phyloP scores from a whole-genome alignment of 73 alveolate species.

The Paramecium sonneborni region DNA sequence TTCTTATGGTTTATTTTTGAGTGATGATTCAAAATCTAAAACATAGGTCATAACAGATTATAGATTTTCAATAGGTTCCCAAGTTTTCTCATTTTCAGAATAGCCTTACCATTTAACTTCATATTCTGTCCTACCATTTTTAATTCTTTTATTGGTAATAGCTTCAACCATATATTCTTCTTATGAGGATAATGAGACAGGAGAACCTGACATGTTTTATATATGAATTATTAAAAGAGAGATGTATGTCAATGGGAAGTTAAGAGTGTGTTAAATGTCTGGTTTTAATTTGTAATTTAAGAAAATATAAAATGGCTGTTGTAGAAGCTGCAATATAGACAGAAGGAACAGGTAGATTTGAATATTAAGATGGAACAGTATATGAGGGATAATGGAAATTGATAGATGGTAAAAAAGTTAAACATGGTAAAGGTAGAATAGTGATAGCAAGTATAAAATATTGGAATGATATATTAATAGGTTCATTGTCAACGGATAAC shows the following conservation, averaged over 20 bases:
- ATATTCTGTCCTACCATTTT: neutral
- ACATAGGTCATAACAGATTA: neutral
- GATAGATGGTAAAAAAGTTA: constrained; percentile 77
- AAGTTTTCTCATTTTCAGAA: neutral
- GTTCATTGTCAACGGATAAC: constrained; percentile 63
- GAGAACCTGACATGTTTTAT: neutral
- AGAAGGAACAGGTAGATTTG: constrained; percentile 81
- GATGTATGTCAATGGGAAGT: neutral
- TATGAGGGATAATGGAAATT: constrained; percentile 91
- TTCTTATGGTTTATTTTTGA: neutral
- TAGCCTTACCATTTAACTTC: constrained; percentile 40
- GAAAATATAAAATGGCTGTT: neutral
- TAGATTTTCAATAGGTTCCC: constrained; percentile 41
- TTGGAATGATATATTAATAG: constrained; percentile 28
- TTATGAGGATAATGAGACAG: neutral
- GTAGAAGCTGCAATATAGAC: neutral
- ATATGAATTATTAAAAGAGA: neutral
- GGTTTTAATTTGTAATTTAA: constrained; percentile 8
- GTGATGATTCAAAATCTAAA: neutral
- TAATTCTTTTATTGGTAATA: neutral
- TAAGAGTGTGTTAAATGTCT: neutral
- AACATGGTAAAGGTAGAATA: constrained; percentile 87
- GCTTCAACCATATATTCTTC: constrained; percentile 34
- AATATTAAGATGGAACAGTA: constrained; percentile 82
- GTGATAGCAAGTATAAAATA: constrained; percentile 51